Evolutionary conservation across 2,329 filamentous ascomycete species (phyloP).

Genomic region (Lecanoromycetidae sp.): DNA sequence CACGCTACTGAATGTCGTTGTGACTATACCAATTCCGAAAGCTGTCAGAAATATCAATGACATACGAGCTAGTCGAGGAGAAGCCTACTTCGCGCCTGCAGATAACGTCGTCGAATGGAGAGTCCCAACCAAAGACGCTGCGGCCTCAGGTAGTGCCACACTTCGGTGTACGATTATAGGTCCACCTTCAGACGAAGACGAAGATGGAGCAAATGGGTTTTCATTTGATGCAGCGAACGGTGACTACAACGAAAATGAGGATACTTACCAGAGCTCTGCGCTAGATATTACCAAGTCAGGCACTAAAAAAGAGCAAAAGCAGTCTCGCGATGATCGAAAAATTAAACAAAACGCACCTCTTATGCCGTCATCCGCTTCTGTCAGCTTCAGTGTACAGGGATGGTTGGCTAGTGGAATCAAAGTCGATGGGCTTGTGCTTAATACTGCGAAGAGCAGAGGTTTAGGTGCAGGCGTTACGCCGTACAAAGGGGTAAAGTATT

Average conservation of each 20-base stretch:
- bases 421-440: slow-evolving; percentile 50
- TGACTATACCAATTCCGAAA: slow-evolving; percentile 66
- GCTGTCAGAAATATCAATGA: slow-evolving; percentile 75
- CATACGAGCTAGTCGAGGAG: slow-evolving; percentile 66
- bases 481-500: slow-evolving; percentile 96
- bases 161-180: slow-evolving; percentile 73
- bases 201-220: slow-evolving; percentile 30
- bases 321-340: slow-evolving; percentile 43
- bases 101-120: slow-evolving; percentile 70
- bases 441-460: slow-evolving; percentile 69
- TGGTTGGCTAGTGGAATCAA: slow-evolving; percentile 54
- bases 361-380: slow-evolving; percentile 66
- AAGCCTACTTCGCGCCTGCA: slow-evolving; percentile 66
- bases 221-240: slow-evolving; percentile 17
- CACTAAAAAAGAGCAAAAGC: slow-evolving; percentile 20
- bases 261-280: slow-evolving; percentile 33
- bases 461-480: slow-evolving; percentile 80
- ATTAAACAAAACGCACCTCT: slow-evolving; percentile 59
- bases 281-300: slow-evolving; percentile 9
- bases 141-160: slow-evolving; percentile 54
- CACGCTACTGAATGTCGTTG: slow-evolving; percentile 60
- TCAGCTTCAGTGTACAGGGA: slow-evolving; percentile 52
- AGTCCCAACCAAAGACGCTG: slow-evolving; percentile 64
- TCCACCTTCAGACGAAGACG: slow-evolving; percentile 37
- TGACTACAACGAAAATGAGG: slow-evolving; percentile 34